phyloP scores from a whole-genome alignment of 2,329 filamentous ascomycete genomes.

The Ascochyta viciae-villosae region DNA sequence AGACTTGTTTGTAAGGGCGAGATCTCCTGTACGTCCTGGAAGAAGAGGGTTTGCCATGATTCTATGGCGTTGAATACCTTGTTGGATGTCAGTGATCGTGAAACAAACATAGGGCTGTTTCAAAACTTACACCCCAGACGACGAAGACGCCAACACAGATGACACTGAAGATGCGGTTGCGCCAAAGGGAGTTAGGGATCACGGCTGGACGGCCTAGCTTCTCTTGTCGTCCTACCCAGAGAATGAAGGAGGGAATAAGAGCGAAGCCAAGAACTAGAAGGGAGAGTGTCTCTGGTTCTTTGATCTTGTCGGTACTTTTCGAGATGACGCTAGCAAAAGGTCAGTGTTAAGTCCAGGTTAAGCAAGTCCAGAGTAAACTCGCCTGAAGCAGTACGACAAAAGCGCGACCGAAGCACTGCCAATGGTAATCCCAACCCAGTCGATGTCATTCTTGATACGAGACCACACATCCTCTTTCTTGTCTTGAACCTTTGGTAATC shows the following conservation, averaged over 20 bases:
- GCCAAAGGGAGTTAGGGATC: constrained; percentile 69
- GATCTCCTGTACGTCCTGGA: constrained; percentile 50
- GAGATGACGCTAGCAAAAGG: constrained; percentile 43
- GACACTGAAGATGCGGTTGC: constrained; percentile 62
- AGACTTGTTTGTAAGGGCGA: constrained; percentile 48
- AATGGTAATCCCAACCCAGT: constrained; percentile 61
- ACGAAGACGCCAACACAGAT: constrained; percentile 59
- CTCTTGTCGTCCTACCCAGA: constrained; percentile 62
- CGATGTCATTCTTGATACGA: constrained; percentile 55
- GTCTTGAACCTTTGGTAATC: constrained; percentile 42
- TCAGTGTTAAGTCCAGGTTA: background rate
- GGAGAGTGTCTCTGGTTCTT: constrained; percentile 53
- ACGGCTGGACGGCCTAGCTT: constrained; percentile 58
- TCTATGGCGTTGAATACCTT: constrained; percentile 39
- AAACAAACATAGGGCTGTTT: background rate
- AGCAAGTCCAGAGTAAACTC: constrained; percentile 30
- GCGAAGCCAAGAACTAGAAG: constrained; percentile 55
- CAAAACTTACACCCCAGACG: constrained; percentile 33
- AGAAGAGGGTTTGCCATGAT: constrained; percentile 54
- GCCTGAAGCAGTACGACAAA: constrained; percentile 63
- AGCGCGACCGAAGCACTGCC: constrained; percentile 57
- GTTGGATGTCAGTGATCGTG: background rate
- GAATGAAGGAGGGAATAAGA: constrained; percentile 58
- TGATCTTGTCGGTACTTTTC: constrained; percentile 52
- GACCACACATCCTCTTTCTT: constrained; percentile 34